phyloP scores from a whole-genome alignment of 495 filamentous ascomycete species.

The Parathielavia hyrcaniae region DNA sequence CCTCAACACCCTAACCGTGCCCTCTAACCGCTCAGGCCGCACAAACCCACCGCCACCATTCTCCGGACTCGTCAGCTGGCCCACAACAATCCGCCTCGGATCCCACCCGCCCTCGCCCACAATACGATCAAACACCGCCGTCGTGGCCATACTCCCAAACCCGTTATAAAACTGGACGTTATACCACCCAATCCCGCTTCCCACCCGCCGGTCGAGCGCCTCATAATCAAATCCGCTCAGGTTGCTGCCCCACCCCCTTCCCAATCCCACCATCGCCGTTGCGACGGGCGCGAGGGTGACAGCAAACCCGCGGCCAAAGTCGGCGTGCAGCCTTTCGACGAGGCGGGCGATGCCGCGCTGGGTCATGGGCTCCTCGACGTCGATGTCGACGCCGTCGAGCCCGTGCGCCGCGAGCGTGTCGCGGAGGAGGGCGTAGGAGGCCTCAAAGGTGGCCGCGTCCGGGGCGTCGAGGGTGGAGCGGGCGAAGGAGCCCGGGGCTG shows the following conservation, averaged over 20 bases:
- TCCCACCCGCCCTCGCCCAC: constrained; percentile 52
- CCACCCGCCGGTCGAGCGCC: constrained; percentile 46
- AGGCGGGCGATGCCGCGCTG: constrained; percentile 61
- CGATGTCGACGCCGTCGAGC: constrained; percentile 71
- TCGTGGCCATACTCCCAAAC: constrained; percentile 60
- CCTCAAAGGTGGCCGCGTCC: constrained; percentile 51
- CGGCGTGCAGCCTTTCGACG: constrained; percentile 62
- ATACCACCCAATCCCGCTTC: constrained; percentile 59
- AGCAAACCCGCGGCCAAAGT: constrained; percentile 64
- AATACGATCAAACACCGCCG: constrained; percentile 54
- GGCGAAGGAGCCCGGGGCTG: constrained; percentile 60
- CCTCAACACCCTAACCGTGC: constrained; percentile 43
- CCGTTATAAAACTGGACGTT: constrained; percentile 83
- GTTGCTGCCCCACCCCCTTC: constrained; percentile 42
- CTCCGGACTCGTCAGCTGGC: constrained; percentile 62
- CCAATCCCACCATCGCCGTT: constrained; percentile 47
- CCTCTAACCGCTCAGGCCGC: constrained; percentile 29
- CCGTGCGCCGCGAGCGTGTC: constrained; percentile 50
- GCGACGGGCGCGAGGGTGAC: constrained; percentile 78
- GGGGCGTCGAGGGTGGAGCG: constrained; percentile 52
- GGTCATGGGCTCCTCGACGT: constrained; percentile 76
- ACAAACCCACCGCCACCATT: constrained; percentile 58
- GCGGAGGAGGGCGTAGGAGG: constrained; percentile 59
- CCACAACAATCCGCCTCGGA: constrained; percentile 61
- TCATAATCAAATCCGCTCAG: constrained; percentile 72